Conservation (phyloP, 129 eudicot genomes). For the Artemisia annua region DNA sequence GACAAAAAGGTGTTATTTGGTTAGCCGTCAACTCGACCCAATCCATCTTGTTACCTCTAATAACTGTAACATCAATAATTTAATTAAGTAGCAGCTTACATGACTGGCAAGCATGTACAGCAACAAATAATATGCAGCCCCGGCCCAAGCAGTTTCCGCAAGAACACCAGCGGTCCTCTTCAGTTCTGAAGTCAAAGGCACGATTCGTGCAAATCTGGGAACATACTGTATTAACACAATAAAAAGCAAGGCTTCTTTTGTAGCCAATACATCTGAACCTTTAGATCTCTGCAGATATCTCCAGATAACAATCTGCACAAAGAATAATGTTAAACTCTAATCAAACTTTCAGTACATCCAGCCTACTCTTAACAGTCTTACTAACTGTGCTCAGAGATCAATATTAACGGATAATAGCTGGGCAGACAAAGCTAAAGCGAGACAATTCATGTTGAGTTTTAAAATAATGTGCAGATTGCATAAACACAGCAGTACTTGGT, state of each 20-base stretch:
- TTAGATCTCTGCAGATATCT: slow-evolving; percentile 67
- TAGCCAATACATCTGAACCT: slow-evolving; percentile 79
- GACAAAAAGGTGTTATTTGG: not conserved
- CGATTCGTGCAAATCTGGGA: slow-evolving; percentile 70
- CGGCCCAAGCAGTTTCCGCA: slow-evolving; percentile 98
- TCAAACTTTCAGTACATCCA: slow-evolving; percentile 3
- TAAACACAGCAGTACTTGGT: not conserved
- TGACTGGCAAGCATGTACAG: slow-evolving; percentile 95
- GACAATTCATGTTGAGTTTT: not conserved
- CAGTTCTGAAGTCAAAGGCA: slow-evolving; percentile 80
- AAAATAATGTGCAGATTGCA: not conserved
- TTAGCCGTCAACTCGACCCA: slow-evolving; percentile 3
- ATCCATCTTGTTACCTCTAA: slow-evolving; percentile 8
- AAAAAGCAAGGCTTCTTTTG: slow-evolving; percentile 74
- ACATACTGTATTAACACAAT: slow-evolving; percentile 74
- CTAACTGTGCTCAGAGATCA: not conserved
- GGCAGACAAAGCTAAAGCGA: slow-evolving; percentile 7
- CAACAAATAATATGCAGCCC: slow-evolving; percentile 81
- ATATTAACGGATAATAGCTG: not conserved
- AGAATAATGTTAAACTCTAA: slow-evolving; percentile 15
- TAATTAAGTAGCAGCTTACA: slow-evolving; percentile 46
- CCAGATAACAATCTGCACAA: slow-evolving; percentile 82
- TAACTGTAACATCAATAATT: not conserved
- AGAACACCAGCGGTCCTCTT: slow-evolving; percentile 91
- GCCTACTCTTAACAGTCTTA: not conserved